phyloP scores from a whole-genome alignment of 805 yeast genomes.

The Hanseniaspora mollemarum region DNA sequence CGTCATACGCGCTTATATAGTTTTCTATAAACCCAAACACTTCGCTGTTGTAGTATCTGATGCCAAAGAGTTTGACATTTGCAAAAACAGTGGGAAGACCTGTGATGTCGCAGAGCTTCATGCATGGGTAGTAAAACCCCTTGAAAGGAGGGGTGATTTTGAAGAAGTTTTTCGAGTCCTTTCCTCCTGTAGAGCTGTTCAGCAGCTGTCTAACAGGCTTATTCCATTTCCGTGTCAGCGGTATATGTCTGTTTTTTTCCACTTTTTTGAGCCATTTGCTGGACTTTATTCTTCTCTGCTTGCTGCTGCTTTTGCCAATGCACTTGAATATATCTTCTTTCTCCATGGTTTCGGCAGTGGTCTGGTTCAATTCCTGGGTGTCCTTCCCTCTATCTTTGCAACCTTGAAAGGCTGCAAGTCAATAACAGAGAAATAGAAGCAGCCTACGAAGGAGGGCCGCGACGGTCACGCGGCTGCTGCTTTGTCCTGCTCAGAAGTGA shows the following conservation, averaged over 20 bases:
- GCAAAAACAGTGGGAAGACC: constrained; percentile 56
- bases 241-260: constrained; percentile 16
- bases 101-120: constrained; percentile 85
- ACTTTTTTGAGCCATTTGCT: constrained; percentile 1
- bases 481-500: too few relatives aligned
- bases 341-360: not conserved
- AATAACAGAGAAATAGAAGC: too few relatives aligned
- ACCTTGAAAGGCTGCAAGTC: too few relatives aligned
- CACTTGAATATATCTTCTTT: not conserved
- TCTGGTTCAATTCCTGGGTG: not conserved
- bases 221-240: constrained; percentile 22
- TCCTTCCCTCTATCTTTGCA: not conserved
- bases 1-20: constrained; percentile 14
- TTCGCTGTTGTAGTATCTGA: constrained; percentile 12
- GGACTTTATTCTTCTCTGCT: not conserved
- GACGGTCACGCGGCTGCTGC: not conserved
- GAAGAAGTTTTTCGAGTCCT: constrained; percentile 38
- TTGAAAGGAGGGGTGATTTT: constrained; percentile 28
- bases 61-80: constrained; percentile 6
- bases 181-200: not conserved
- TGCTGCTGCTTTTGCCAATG: not conserved
- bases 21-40: constrained; percentile 9
- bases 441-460: not conserved
- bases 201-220: constrained; percentile 5
- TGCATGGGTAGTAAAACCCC: constrained; percentile 40